These are phyloP conservation scores for Ceratocystis diversiconidia DNA, from an alignment of 2,329 filamentous ascomycete genomes.

Conservation along the genomic window DNA sequence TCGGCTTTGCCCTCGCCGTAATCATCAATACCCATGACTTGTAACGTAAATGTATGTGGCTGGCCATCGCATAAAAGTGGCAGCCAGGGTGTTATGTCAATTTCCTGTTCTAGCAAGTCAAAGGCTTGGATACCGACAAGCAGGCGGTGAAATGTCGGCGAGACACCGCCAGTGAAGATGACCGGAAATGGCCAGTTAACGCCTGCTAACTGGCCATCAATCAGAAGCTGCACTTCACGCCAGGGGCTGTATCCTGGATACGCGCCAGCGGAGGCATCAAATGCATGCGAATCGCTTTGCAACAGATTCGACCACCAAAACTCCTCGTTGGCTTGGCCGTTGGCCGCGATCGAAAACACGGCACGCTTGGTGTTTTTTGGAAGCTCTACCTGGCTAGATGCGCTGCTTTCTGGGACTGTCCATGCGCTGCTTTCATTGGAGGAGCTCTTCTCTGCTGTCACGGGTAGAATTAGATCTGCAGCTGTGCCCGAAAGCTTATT, in stretches of 20 bases:
- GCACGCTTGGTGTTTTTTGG: constrained; percentile 55
- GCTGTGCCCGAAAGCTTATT: constrained; percentile 22
- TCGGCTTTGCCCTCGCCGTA: constrained; percentile 32
- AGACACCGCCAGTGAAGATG: constrained; percentile 69
- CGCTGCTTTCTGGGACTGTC: constrained; percentile 46
- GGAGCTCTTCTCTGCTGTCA: constrained; percentile 40
- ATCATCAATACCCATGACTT: constrained; percentile 50
- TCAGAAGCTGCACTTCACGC: constrained; percentile 61
- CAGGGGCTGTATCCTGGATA: constrained; percentile 59
- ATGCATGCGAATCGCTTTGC: constrained; percentile 44
- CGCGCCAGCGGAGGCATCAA: constrained; percentile 39
- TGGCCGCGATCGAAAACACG: constrained; percentile 61
- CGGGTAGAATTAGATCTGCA: constrained; percentile 54
- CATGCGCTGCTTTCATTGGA: constrained; percentile 50
- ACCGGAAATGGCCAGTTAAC: constrained; percentile 71
- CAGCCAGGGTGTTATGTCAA: constrained; percentile 68
- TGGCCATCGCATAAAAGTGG: constrained; percentile 51
- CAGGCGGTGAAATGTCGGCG: constrained; percentile 62
- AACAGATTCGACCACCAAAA: constrained; percentile 78
- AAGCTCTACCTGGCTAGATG: constrained; percentile 44
- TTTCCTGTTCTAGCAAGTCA: constrained; percentile 64
- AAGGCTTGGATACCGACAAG: constrained; percentile 68
- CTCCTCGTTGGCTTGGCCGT: constrained; percentile 62
- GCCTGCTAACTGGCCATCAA: constrained; percentile 59
- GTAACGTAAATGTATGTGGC: constrained; percentile 52